Evolutionary conservation across 208 protist genomes (phyloP).

Genomic region (Borovskyia barvae): DNA sequence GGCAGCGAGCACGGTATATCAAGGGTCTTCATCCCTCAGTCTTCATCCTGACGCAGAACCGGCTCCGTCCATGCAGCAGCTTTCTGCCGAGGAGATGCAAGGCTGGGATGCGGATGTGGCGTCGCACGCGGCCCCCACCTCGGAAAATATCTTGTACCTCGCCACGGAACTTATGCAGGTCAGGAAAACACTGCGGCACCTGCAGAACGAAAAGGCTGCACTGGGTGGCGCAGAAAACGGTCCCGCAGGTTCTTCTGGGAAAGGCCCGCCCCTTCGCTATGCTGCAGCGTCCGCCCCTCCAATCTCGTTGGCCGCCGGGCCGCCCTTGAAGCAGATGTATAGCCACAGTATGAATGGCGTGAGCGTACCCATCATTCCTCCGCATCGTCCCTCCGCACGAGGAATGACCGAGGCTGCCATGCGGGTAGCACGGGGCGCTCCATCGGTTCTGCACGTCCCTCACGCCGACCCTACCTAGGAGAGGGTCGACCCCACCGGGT

Average conservation of each 20-base stretch:
- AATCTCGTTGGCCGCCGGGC: background rate
- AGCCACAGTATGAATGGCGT: background rate
- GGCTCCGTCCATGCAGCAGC: background rate
- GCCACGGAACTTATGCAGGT: slow-evolving; percentile 47
- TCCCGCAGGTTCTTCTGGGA: background rate
- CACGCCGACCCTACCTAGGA: too few species aligned
- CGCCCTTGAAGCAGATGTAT: slow-evolving; percentile 26
- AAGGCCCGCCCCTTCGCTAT: background rate
- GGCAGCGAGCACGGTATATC: too few species aligned
- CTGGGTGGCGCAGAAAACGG: background rate
- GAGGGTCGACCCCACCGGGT: background rate
- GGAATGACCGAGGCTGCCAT: slow-evolving; percentile 25
- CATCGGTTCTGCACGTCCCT: too few species aligned
- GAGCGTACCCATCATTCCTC: slow-evolving; percentile 11
- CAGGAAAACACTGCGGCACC: slow-evolving; percentile 1
- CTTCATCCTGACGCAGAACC: too few species aligned
- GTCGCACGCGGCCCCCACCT: slow-evolving; percentile 24
- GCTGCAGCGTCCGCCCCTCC: too few species aligned
- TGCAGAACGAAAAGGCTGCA: background rate
- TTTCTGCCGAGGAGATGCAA: background rate
- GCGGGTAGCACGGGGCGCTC: background rate
- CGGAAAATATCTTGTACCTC: slow-evolving; percentile 52
- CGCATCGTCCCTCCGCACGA: slow-evolving; percentile 19
- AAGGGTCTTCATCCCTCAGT: too few species aligned
- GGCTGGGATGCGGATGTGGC: slow-evolving; percentile 57